Base-by-base conservation (phyloP, 805 yeast species). In the Wickerhamomyces canadensis region DNA sequence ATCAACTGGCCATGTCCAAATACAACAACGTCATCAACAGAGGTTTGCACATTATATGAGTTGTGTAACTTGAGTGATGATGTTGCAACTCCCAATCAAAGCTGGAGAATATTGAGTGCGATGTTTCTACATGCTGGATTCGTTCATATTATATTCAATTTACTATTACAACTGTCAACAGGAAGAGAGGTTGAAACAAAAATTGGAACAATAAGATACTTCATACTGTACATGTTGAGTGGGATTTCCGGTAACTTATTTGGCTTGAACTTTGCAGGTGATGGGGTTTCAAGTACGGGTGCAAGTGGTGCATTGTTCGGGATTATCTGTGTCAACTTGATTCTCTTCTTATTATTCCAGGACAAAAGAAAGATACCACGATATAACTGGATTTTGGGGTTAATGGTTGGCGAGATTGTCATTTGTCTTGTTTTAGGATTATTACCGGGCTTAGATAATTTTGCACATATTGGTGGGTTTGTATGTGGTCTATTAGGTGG, bases 391-490 rank as follows among this genome's bases (percentile, higher is more conserved):
- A 63, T 70, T 24, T 58, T 82, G 11, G 33, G 55, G 17, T 62
- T 71, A 12, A 69, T 77, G 59, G 42, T 78, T n/a, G 58, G 61
- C 9, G 87, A 82, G 52, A 68, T 82, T 26, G 49, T 80, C 11
- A 64, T 80, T 5, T 68, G 79, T 27, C 66, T 82, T 32, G 81
- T 72, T 6, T 58, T 82, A 15, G 89, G 89, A 0, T 61, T 82
- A 15, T 58, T 82, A 13, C 89, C 89, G 0, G 89, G 89, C 0
- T 53, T 82, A 37, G 89, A 82, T 55, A 82, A 82, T 53, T 82
- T 82, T 51, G 70, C 83, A 30, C 88, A 82, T 55, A 72, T 82
- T 47, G 89, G 89, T 10, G 89, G 89, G 6, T 79, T 81, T 58
- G 71, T 77, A 18, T 61, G 76, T 58, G 89, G 89, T 0, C 27